A percentile compares a stretch with the other conserved stretches of the same genome.
phyloP scores from a whole-genome alignment of 352 stramenopile species.

The Pythium biforme region DNA sequence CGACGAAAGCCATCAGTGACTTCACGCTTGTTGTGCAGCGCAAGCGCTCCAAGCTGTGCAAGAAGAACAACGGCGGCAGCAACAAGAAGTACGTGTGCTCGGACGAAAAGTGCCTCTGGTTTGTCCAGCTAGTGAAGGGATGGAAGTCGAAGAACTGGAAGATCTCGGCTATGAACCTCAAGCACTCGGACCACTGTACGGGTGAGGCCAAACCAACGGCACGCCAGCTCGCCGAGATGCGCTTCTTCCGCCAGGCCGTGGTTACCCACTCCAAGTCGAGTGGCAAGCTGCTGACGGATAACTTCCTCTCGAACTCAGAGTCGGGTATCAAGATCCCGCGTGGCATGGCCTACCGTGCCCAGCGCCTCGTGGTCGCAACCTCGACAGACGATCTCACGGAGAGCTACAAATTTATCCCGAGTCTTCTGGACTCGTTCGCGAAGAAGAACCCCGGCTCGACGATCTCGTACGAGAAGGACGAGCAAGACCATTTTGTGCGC shows the following conservation, averaged over 20 bases:
- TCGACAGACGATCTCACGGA: slow-evolving; percentile 73
- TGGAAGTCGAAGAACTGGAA: slow-evolving; percentile 90
- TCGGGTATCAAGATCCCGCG: slow-evolving; percentile 65
- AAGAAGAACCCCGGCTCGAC: slow-evolving; percentile 72
- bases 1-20: slow-evolving; percentile 74
- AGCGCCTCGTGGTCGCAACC: slow-evolving; percentile 62
- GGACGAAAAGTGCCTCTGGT: slow-evolving; percentile 69
- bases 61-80: slow-evolving; percentile 76
- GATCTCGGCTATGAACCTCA: slow-evolving; percentile 86
- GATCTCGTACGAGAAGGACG: slow-evolving; percentile 59
- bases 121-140: slow-evolving; percentile 75
- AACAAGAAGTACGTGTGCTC: slow-evolving; percentile 89
- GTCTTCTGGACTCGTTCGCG: slow-evolving; percentile 62
- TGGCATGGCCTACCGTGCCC: slow-evolving; percentile 68
- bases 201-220: slow-evolving; percentile 68
- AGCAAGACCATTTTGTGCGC: slow-evolving; percentile 63
- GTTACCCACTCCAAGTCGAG: slow-evolving; percentile 76
- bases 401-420: slow-evolving; percentile 84
- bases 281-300: slow-evolving; percentile 79
- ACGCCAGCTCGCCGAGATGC: slow-evolving; percentile 75
- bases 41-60: slow-evolving; percentile 78
- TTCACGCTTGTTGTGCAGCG: slow-evolving; percentile 76
- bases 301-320: slow-evolving; percentile 65
- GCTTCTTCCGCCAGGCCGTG: slow-evolving; percentile 70
- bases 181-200: slow-evolving; percentile 65